A percentile compares a stretch with the other conserved stretches of the same genome.
phyloP scores from a whole-genome alignment of 129 eudicot genomes.

The Lactuca sativa region DNA sequence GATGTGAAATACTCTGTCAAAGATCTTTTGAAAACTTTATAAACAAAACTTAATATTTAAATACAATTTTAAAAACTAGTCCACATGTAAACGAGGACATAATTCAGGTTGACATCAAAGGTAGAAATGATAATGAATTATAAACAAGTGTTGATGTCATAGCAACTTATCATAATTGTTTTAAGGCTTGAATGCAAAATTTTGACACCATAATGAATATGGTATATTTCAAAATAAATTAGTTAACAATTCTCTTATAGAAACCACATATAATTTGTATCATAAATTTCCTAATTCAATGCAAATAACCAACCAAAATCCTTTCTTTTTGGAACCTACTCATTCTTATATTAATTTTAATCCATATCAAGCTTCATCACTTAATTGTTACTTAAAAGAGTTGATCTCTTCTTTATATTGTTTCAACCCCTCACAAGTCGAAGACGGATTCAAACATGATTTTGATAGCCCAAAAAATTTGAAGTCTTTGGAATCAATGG shows the following conservation, averaged over 20 bases:
- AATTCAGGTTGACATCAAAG: too few species aligned
- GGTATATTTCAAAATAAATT: constrained; percentile 17
- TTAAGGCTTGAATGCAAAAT: neutral
- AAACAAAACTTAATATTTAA: too few species aligned
- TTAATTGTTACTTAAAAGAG: constrained; percentile 23
- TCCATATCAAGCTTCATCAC: constrained; percentile 40
- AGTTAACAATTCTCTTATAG: constrained; percentile 18
- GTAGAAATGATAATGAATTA: neutral
- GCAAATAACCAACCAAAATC: constrained; percentile 21
- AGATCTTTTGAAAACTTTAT: too few species aligned
- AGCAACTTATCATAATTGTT: too few species aligned
- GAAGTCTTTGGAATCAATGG: constrained; percentile 19
- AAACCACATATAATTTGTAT: constrained; percentile 24
- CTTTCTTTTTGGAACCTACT: constrained; percentile 15
- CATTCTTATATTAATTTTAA: constrained; percentile 33
- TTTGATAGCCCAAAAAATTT: neutral
- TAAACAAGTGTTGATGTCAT: neutral
- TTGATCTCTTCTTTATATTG: constrained; percentile 27
- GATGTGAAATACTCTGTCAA: too few species aligned
- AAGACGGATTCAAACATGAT: neutral
- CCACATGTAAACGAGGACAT: too few species aligned
- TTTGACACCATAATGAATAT: constrained; percentile 8
- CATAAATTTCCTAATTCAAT: constrained; percentile 24
- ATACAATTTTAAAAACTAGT: too few species aligned
- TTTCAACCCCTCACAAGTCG: neutral